Conservation (phyloP, 768 basidiomycete species). For the Scleroderma citrinum region DNA sequence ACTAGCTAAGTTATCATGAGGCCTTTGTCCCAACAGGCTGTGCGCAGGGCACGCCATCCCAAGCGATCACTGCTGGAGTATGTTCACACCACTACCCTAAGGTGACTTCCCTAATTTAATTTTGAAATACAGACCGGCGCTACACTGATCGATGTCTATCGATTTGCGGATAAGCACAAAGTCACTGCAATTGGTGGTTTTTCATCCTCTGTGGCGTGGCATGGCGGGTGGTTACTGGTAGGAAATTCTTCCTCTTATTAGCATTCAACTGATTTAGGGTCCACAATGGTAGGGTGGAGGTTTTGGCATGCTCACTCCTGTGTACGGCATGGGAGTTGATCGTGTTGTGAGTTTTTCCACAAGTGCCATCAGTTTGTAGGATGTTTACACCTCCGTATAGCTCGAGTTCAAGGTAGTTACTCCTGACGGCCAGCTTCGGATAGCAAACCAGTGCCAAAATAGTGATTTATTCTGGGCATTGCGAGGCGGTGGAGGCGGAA, state of each 20-base stretch:
- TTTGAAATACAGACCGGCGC: slow-evolving; percentile 26
- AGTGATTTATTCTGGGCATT: slow-evolving; percentile 47
- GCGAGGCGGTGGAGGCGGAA: slow-evolving; percentile 43
- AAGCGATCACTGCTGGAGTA: slow-evolving; percentile 6
- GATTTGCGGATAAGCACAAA: slow-evolving; percentile 31
- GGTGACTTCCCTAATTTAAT: background rate
- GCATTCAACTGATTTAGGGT: background rate
- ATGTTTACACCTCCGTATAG: background rate
- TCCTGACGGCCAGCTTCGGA: slow-evolving; percentile 42
- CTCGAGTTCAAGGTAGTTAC: slow-evolving; percentile 50
- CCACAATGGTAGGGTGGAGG: slow-evolving; percentile 33
- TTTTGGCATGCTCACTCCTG: slow-evolving; percentile 37
- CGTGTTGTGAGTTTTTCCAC: slow-evolving; percentile 31
- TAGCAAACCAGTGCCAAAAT: slow-evolving; percentile 38
- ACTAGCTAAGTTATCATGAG: slow-evolving; percentile 2
- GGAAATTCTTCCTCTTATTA: background rate
- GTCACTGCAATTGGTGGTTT: slow-evolving; percentile 33
- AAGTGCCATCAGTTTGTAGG: slow-evolving; percentile 2
- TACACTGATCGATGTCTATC: slow-evolving; percentile 25
- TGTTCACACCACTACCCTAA: background rate
- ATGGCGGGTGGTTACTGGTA: slow-evolving; percentile 30
- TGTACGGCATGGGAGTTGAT: slow-evolving; percentile 43
- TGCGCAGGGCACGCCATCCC: background rate
- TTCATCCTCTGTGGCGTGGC: slow-evolving; percentile 30
- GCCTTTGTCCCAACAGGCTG: slow-evolving; percentile 6